phyloP scores from a whole-genome alignment of 2,329 filamentous ascomycete genomes.

The Magnaporthales sp. region DNA sequence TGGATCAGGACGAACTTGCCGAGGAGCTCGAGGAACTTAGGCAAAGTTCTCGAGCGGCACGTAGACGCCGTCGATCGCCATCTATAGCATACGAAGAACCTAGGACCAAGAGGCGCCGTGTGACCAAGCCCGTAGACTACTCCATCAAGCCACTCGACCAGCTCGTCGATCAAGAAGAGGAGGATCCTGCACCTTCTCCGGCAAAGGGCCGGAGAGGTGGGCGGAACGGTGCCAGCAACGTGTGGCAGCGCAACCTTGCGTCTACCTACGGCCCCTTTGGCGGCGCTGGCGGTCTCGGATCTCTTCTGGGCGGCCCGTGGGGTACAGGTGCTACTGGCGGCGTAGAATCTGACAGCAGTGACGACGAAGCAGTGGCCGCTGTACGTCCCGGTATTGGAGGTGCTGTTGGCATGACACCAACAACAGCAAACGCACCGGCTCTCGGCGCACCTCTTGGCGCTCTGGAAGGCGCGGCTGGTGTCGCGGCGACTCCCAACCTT shows the following conservation, averaged over 20 bases:
- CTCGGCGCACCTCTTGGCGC: constrained; percentile 21
- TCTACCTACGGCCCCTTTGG: constrained; percentile 91
- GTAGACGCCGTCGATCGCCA: constrained; percentile 42
- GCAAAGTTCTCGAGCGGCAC: constrained; percentile 39
- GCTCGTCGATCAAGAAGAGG: constrained; percentile 66
- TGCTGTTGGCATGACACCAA: constrained; percentile 53
- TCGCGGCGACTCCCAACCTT: constrained; percentile 61
- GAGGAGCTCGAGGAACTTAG: constrained; percentile 57
- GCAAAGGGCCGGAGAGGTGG: constrained; percentile 55
- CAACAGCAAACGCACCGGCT: constrained; percentile 27
- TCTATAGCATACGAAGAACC: constrained; percentile 48
- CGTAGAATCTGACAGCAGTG: constrained; percentile 91
- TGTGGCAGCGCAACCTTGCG: constrained; percentile 75
- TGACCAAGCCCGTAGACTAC: constrained; percentile 70
- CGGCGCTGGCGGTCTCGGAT: constrained; percentile 64
- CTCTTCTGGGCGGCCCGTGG: constrained; percentile 67
- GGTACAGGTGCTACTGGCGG: constrained; percentile 66
- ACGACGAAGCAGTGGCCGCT: constrained; percentile 63
- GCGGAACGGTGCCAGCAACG: constrained; percentile 46
- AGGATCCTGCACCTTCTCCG: constrained; percentile 59
- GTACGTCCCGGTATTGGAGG: constrained; percentile 46
- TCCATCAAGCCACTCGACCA: constrained; percentile 72
- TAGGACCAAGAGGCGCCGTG: constrained; percentile 39
- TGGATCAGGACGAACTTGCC: constrained; percentile 56
- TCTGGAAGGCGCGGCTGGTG: constrained; percentile 28